These are phyloP conservation scores for Phycomyces blakesleeanus DNA, from an alignment of 192 early-diverging fungal genomes.

Conservation along the genomic window DNA sequence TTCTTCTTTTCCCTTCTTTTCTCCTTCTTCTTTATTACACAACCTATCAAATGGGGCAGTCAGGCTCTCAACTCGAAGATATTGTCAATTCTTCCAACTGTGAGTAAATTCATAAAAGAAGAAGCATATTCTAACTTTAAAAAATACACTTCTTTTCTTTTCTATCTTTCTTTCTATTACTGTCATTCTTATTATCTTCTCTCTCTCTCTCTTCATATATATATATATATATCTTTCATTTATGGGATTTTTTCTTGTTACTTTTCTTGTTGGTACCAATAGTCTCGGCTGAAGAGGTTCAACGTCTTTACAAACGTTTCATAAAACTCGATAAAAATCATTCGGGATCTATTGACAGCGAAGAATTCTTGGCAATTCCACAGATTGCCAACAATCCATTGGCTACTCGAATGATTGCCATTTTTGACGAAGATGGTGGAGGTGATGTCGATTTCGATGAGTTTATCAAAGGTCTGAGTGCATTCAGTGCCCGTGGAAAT, in stretches of 20 bases:
- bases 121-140: no score
- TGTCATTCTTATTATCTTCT: no score
- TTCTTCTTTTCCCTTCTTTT: no score
- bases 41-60: constrained; percentile 46
- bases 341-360: constrained; percentile 91
- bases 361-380: constrained; percentile 95
- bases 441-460: constrained; percentile 99
- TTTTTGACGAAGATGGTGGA: constrained; percentile 96
- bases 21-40: no score
- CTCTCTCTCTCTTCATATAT: no score
- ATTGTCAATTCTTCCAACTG: constrained; percentile 78
- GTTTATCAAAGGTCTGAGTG: constrained; percentile 92
- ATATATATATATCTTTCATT: no score
- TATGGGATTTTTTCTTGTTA: no score
- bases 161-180: no score
- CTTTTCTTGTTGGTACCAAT: no score
- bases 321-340: constrained; percentile 97
- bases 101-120: constrained; percentile 37
- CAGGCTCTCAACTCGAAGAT: constrained; percentile 68
- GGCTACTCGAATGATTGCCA: constrained; percentile 90
- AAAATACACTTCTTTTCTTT: no score
- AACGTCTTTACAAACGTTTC: constrained; percentile 98
- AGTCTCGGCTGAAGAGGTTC: constrained; percentile 92
- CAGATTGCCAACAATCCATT: constrained; percentile 98
- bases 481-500: constrained; percentile 92